Base-by-base conservation (phyloP, 495 filamentous ascomycete species). In the Penicillium steckii region DNA sequence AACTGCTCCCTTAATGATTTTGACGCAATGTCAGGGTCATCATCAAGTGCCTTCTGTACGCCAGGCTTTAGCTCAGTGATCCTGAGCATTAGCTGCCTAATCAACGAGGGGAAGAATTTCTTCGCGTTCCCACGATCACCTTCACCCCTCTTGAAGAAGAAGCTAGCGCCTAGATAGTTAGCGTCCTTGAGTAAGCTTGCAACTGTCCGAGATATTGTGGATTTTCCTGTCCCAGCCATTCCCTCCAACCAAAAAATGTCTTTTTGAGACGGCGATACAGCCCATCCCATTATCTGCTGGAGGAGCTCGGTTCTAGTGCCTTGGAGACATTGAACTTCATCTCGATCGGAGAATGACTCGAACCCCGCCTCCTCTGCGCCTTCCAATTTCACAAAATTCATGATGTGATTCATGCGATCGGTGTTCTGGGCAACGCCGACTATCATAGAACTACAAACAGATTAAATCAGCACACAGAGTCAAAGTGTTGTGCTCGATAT, bases 91-190 rank as follows among this genome's bases (percentile, higher is more conserved):
- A 83, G 57, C 48, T 83, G 73, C 38, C 33, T 29, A 17, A 69
- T 66, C 15, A 83, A 64, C 5, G 73, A 79, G 6, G 77, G 57
- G 40, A 83, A 70, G 50, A 82, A 60, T 19, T 59, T 66, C 6
- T 29, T 60, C 5, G 72, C 73, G 23, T 60, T 69, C 5, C 65
- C 69, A 41, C 68, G 62, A 45, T 80, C 73, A 1, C 65, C 63
- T 19, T 74, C 71, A 15, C 74, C 72, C 52, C 67, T 70, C 33
- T 75, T 77, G 59, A 83, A 84, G 65, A 84, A 80, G 60, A 80
- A 81, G 56, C 68, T 78, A 0, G 60, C 72, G 5, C 64, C 70
- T 9, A 75, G 59, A 6, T 29, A 23, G 0, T 53, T 35, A 1
- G 43, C 19, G 0, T 59, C 19, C 1, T 59, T 44, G 17, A 66